Percentiles rank a stretch among this genome's conserved stretches.
Conservation (phyloP, 1,284 basidiomycete genomes). For the Ceratobasidium sp. region DNA sequence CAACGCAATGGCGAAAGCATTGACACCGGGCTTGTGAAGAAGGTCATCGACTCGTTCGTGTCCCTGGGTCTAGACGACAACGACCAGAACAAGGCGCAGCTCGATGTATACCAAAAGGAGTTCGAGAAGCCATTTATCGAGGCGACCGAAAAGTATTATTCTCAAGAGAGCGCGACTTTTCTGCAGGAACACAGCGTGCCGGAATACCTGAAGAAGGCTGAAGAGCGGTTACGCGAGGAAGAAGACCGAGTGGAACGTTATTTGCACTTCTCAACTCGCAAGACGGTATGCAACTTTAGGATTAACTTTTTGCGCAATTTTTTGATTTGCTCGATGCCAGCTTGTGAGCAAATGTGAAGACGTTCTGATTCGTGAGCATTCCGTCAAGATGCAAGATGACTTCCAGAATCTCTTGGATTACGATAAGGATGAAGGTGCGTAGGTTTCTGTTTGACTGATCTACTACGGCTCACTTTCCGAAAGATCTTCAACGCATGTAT, state of each 20-base stretch:
- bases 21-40: conserved; percentile 94
- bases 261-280: conserved; percentile 88
- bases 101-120: conserved; percentile 94
- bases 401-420: conserved; percentile 94
- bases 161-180: conserved; percentile 90
- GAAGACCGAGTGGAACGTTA: conserved; percentile 96
- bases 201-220: conserved; percentile 98
- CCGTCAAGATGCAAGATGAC: conserved; percentile 91
- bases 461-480: not conserved
- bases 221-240: conserved; percentile 92
- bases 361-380: conserved; percentile 91
- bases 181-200: conserved; percentile 91
- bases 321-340: conserved; percentile 51
- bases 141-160: conserved; percentile 93
- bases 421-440: conserved; percentile 82
- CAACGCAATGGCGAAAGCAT: conserved; percentile 96
- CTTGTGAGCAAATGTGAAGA: conserved; percentile 93
- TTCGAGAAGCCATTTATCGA: conserved; percentile 92
- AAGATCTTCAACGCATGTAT: conserved; percentile 95
- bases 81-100: conserved; percentile 91
- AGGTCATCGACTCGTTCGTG: conserved; percentile 96
- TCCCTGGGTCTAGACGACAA: conserved; percentile 93
- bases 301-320: not conserved
- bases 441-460: not conserved
- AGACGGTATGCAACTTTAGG: conserved; percentile 62